Evolutionary conservation across 2,329 filamentous ascomycete genomes (phyloP), one percentile per base, ranked within the genome.

Genomic region (Alternaria solani): DNA sequence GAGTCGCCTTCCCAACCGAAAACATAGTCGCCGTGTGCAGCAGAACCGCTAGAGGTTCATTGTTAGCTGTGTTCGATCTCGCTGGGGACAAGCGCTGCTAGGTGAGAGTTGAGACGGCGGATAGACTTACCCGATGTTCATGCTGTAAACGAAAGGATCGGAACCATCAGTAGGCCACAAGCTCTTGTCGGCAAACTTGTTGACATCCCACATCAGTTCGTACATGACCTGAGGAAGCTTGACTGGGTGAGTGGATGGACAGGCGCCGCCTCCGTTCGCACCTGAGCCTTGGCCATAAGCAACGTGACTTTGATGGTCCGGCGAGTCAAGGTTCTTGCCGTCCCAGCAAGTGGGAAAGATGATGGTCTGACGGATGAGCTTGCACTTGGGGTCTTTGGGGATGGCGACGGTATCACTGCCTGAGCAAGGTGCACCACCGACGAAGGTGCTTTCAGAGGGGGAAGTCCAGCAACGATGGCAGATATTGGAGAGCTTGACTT

Each of bases 341-440:
- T 75, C 66, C 71, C 70, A 72, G 66, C 69, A 75, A 3, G 68
- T 63, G n/a, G 74, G 74, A 67, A 84, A 85, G 73, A 84, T 83
- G 72, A 84, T 81, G 68, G 82, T 84, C 70, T 84, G 82, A 63
- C 83, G 81, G 77, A 85, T 84, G 79, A 84, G 83, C 77, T 84
- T 83, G 79, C 82, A 84, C 56, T 66, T 76, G 61, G 80, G 75
- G 59, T 78, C 73, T 14, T 72, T 71, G 57, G 83, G 83, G 57
- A 85, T 84, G 34, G 80, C 83, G 47, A 85, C 82, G 4, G 83
- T 84, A 71, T 85, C 83, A 60, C 68, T 75, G 38, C 82, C 83
- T 30, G 79, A 75, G 81, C 83, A 85, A 32, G 83, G 83, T 20
- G 82, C 82, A 41, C 81, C 82, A 36, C 83, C 83, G 5, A 83